phyloP scores from a whole-genome alignment of 257 asterid species.

The Solanum chiquidenum region DNA sequence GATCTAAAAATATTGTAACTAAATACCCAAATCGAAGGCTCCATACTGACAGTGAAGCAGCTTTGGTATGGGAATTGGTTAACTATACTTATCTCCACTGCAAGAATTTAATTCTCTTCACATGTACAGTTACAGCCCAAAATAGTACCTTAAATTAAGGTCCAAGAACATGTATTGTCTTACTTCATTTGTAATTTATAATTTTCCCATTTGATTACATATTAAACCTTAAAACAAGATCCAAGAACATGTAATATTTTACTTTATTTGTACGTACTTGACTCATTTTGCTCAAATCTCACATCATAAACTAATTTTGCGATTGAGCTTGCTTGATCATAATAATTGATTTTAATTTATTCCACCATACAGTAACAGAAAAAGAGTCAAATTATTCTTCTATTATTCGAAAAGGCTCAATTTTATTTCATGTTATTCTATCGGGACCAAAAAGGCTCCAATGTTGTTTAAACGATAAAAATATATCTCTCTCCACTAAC shows the following conservation, averaged over 20 bases:
- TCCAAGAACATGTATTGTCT: not conserved
- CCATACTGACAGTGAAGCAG: not conserved
- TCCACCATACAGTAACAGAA: fast-evolving
- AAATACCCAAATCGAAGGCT: not conserved
- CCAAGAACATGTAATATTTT: not conserved
- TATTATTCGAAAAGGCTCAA: not conserved
- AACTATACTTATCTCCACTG: not conserved
- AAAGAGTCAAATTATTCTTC: not conserved
- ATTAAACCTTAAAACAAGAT: not conserved
- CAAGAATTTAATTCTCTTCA: not conserved
- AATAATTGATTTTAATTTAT: not conserved
- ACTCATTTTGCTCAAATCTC: not conserved
- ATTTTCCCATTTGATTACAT: not conserved
- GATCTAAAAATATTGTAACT: not conserved
- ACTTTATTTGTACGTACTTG: not conserved
- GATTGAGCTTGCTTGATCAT: not conserved
- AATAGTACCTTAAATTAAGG: not conserved
- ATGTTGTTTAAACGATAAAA: not conserved
- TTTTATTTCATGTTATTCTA: not conserved
- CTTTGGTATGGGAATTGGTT: not conserved
- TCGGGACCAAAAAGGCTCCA: not conserved
- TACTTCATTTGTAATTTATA: not conserved
- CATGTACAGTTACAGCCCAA: not conserved
- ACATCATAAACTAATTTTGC: not conserved
- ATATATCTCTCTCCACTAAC: not conserved